Evolutionary conservation across 1,139 yeast species (phyloP).

Genomic region (Yamadazyma songkhlaensis): DNA sequence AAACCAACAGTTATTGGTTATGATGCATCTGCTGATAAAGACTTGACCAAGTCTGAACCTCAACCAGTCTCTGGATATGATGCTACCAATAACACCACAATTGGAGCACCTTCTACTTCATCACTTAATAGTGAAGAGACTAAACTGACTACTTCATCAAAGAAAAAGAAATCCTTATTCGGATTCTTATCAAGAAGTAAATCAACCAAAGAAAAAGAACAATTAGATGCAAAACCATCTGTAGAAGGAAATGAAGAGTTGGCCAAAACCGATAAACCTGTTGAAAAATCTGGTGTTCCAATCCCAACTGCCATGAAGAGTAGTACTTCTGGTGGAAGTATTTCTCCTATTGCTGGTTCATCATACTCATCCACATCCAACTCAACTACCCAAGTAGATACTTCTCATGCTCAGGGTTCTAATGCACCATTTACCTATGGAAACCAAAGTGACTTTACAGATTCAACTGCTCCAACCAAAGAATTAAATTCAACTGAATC

Average conservation of each 20-base stretch:
- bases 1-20: background rate
- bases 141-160: background rate
- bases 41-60: background rate
- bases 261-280: background rate
- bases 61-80: background rate
- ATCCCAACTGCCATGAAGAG: background rate
- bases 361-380: background rate
- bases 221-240: background rate
- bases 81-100: background rate
- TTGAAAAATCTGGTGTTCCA: background rate
- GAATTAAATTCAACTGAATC: no score
- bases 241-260: background rate
- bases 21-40: slow-evolving; percentile 3
- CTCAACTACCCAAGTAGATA: slow-evolving; percentile 3
- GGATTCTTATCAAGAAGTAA: slow-evolving; percentile 5
- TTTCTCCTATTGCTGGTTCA: background rate
- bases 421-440: background rate
- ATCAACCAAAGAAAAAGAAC: slow-evolving; percentile 1
- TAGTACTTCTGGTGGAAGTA: background rate
- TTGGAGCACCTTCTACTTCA: background rate
- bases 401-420: slow-evolving; percentile 2
- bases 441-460: background rate
- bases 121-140: background rate
- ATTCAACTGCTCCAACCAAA: background rate
- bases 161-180: slow-evolving; percentile 6